phyloP scores from a whole-genome alignment of 192 early-diverging fungal species.

The Pilaira anomala region DNA sequence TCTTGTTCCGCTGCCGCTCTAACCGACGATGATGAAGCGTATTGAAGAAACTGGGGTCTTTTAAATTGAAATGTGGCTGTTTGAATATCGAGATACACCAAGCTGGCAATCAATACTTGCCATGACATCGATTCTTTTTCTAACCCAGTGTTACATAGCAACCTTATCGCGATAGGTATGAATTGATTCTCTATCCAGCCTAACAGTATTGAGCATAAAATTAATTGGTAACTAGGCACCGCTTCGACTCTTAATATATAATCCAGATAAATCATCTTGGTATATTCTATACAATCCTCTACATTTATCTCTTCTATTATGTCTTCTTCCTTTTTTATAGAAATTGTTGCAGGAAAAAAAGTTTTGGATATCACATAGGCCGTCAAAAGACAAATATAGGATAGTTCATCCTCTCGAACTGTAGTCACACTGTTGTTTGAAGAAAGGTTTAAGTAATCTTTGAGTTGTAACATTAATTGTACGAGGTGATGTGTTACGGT shows the following conservation, averaged over 20 bases:
- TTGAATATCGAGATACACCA: constrained; percentile 26
- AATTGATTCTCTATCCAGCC: constrained; percentile 14
- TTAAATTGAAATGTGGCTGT: constrained; percentile 11
- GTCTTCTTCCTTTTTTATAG: too few species aligned
- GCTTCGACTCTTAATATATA: background rate
- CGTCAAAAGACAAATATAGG: constrained; percentile 3
- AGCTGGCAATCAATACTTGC: constrained; percentile 6
- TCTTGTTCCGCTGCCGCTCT: too few species aligned
- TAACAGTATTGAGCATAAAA: constrained; percentile 7
- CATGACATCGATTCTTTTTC: background rate
- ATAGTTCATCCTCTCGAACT: background rate
- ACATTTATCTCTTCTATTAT: too few species aligned
- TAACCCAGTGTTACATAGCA: background rate
- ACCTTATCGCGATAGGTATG: constrained; percentile 1
- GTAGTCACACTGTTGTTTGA: background rate
- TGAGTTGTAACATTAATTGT: constrained; percentile 7
- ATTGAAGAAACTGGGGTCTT: background rate
- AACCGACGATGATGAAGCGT: background rate
- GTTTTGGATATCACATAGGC: constrained; percentile 6
- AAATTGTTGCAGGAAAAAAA: background rate
- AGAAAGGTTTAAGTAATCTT: background rate
- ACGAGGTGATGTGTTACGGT: constrained; percentile 3
- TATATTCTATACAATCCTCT: background rate
- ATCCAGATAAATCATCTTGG: background rate
- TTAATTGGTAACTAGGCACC: background rate